Conservation (phyloP, 495 filamentous ascomycete genomes). For the Aspergillus campestris region DNA sequence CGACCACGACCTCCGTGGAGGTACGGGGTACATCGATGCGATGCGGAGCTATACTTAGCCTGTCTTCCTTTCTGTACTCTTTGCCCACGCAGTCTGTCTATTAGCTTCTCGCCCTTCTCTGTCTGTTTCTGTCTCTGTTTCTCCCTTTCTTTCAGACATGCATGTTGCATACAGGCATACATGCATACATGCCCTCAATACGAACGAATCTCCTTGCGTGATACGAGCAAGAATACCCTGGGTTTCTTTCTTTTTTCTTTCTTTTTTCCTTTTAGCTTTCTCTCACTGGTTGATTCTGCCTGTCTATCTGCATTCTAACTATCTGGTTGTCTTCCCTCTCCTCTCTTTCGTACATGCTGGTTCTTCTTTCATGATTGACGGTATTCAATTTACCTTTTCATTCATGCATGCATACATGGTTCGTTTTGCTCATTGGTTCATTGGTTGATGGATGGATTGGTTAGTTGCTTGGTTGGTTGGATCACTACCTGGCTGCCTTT, state of each 20-base stretch:
- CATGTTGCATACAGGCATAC: too few species aligned
- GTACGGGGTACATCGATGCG: slow-evolving; percentile 47
- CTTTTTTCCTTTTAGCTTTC: slow-evolving; percentile 1
- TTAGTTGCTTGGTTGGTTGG: too few species aligned
- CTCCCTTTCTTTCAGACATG: too few species aligned
- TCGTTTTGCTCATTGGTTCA: too few species aligned
- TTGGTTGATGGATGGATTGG: too few species aligned
- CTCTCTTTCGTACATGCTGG: background rate
- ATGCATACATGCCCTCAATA: too few species aligned
- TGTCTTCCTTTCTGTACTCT: background rate
- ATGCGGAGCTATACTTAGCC: slow-evolving; percentile 43
- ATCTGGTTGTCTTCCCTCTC: slow-evolving; percentile 3
- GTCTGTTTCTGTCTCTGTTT: too few species aligned
- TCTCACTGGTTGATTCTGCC: slow-evolving; percentile 3
- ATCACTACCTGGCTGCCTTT: too few species aligned
- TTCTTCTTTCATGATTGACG: background rate
- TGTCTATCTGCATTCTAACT: slow-evolving; percentile 6
- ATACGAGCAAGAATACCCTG: slow-evolving; percentile 2
- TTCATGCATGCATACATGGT: too few species aligned
- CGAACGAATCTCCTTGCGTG: background rate
- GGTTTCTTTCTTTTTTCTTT: slow-evolving; percentile 3
- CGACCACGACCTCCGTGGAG: slow-evolving; percentile 65
- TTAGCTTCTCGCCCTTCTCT: too few species aligned
- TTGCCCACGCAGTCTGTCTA: too few species aligned
- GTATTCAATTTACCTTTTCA: too few species aligned